Base-by-base conservation (phyloP, 2,329 filamentous ascomycete species). In the Fusarium protoensiforme region DNA sequence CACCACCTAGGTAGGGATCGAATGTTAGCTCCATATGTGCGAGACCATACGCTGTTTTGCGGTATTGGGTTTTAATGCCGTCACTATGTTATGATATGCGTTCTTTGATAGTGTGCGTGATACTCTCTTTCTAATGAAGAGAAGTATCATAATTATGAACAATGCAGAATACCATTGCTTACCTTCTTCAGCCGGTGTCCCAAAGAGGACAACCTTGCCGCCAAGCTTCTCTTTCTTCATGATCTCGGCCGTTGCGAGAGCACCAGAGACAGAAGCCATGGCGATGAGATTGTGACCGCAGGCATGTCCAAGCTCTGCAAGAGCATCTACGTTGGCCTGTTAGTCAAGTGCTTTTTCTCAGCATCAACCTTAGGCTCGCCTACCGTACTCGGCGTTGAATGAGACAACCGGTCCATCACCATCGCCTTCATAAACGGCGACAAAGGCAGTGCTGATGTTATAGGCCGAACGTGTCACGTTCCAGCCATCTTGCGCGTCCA, bases 401-500 rank as follows among this genome's bases (percentile, higher is more conserved):
- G 48, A 54, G 9, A 54, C 48, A 22, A 54, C 48, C 14, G 48
- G 48, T 33, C 48, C 48, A 53, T 53, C 27, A 20, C 29, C 48
- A 16, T 33, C 29, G 1, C 48, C 48, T 22, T 54, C 48, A 33
- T 54, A 54, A 16, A 33, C 27, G 2, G 48, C 48, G 7, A 54
- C 48, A 54, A 54, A 54, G 29, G 48, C 29, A 2, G 48, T 54
- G 7, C 48, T 54, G 13, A 54, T 54, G 29, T 54, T 33, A 13
- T 54, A 54, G n/a, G 29, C 48, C 2, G 48, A 54, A 10, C 48
- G 48, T 13, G 29, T 54, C 2, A 54, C 48, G 11, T 33, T 35
- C 48, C 29, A 54, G 11, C 48, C 48, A 14, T 54, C 48, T 18
- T 80, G 79, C 4, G 68, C 72, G 29, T 76, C 71, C 63, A 84